A percentile compares a stretch with the other conserved stretches of the same genome.
Conservation (phyloP, 208 protist species). For the Vickermania spadyakhi region DNA sequence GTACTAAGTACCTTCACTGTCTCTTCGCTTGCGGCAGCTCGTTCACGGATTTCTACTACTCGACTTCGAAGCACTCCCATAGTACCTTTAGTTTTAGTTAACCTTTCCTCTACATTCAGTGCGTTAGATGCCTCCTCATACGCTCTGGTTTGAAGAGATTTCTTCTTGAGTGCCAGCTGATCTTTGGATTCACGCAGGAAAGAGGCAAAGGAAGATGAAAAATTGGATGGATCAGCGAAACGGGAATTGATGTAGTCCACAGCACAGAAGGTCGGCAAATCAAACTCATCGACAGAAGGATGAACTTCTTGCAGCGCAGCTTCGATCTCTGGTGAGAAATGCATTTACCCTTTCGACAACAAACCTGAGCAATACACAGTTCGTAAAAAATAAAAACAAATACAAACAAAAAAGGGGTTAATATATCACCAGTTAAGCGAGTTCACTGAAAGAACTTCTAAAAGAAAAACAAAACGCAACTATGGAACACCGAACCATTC, state of each 20-base stretch:
- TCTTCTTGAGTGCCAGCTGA: background rate
- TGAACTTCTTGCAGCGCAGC: background rate
- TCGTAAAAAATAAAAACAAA: too few relatives aligned
- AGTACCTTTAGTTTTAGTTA: slow-evolving; percentile 75
- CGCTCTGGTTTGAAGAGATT: background rate
- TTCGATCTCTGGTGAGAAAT: background rate
- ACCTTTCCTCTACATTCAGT: background rate
- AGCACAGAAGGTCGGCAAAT: background rate
- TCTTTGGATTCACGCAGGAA: background rate
- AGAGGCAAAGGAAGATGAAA: background rate
- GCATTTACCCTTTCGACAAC: background rate
- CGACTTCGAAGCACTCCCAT: slow-evolving; percentile 84
- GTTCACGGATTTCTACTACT: slow-evolving; percentile 86
- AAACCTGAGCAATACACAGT: too few relatives aligned
- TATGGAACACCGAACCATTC: too few relatives aligned
- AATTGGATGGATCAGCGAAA: background rate
- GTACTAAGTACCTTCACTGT: slow-evolving; percentile 91
- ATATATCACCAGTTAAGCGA: too few relatives aligned
- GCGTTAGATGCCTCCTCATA: background rate
- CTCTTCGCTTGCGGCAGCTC: slow-evolving; percentile 90
- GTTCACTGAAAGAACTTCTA: too few relatives aligned
- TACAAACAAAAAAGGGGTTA: too few relatives aligned
- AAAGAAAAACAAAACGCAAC: too few relatives aligned
- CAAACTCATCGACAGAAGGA: background rate
- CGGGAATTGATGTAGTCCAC: background rate